Evolutionary conservation across 805 yeast genomes (phyloP), one percentile per base, ranked within the genome.

Genomic region (Yarrowia deformans): DNA sequence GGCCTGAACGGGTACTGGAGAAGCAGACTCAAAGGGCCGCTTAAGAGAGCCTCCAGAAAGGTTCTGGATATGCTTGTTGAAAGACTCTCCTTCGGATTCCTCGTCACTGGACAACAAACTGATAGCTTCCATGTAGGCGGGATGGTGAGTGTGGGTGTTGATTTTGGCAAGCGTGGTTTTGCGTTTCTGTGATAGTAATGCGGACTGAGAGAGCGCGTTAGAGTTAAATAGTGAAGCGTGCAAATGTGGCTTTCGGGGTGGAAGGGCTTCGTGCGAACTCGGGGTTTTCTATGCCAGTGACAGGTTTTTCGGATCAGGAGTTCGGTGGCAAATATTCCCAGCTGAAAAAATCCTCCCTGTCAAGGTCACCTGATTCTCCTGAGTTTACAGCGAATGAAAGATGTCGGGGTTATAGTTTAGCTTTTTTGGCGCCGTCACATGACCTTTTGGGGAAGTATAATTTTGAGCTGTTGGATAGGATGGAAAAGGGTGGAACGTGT

Each of bases 51-150:
- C 34, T 16, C 60, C 60, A 5, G 45, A 35, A 14, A 37, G 32
- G 45, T 9, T 14, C 10, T 54, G 43, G 14, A 54, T 13, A 13
- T 42, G 52, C 37, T 23, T 18, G 52, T 60, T 43, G 52, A 45
- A 60, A 10, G 52, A 42, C 66, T 56, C 66, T 39, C 52, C 66
- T 7, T 60, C 66, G 5, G 52, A 43, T 34, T 60, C 66, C 42
- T 60, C 66, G 42, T 60, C 66, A 34, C 52, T 60, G 18, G 66
- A 60, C 52, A 60, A 45, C 66, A 60, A 14, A 60, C 66, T 60
- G 39, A 60, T 60, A 18, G 52, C 52, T 60, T 60, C 52, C 66
- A 45, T 43, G 32, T 13, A 45, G 32, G 52, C 10, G 42, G 39
- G 43, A 2, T 54, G 45, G 46, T n/a, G 48, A 23, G 37, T 39